These are phyloP conservation scores for Pichia sp. DNA, from an alignment of 1,139 yeast genomes.

Conservation along the genomic window DNA sequence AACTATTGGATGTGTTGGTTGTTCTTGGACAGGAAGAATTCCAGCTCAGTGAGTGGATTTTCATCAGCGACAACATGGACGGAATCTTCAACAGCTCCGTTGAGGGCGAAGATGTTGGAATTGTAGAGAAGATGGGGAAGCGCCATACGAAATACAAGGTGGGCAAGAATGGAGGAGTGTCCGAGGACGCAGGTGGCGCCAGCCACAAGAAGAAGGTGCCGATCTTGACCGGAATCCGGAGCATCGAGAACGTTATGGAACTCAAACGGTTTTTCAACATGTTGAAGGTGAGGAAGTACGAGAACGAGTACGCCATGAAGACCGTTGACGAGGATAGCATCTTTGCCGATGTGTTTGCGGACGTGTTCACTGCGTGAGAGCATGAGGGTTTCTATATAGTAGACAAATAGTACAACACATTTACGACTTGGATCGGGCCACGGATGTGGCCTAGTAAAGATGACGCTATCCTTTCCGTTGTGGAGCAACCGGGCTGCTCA, in stretches of 20 bases:
- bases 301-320: conserved; percentile 58
- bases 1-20: conserved; percentile 70
- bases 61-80: conserved; percentile 67
- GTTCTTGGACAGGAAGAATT: conserved; percentile 74
- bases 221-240: conserved; percentile 43
- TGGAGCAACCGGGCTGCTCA: background rate
- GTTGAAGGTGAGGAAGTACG: conserved; percentile 68
- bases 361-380: conserved; percentile 37
- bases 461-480: no score
- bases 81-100: conserved; percentile 39
- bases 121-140: conserved; percentile 46
- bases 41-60: conserved; percentile 79
- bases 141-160: conserved; percentile 5
- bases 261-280: conserved; percentile 61
- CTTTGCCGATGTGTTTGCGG: conserved; percentile 51
- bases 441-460: no score
- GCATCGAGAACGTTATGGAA: conserved; percentile 43
- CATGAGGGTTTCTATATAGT: background rate
- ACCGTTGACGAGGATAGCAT: conserved; percentile 47
- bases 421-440: no score
- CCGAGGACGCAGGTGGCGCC: background rate
- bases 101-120: conserved; percentile 37
- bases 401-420: no score
- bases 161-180: background rate
- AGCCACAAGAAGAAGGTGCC: conserved; percentile 35